These are phyloP conservation scores for Trichoderma cornu-damae DNA, from an alignment of 2,329 filamentous ascomycete genomes.

Conservation along the genomic window DNA sequence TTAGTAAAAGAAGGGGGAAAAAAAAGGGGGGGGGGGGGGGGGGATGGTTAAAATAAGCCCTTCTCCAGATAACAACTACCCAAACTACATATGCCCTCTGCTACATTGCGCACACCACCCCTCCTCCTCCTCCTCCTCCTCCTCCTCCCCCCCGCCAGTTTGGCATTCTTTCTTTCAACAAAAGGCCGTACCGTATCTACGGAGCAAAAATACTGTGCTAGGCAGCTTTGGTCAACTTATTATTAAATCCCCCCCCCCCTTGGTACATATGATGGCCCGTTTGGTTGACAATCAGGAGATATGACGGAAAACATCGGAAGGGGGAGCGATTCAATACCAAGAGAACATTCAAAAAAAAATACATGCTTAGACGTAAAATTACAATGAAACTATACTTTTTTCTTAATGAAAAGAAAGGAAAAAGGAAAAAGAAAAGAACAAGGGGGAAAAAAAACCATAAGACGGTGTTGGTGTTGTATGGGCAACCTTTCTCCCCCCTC, in stretches of 20 bases:
- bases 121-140: not conserved
- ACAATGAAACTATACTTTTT: too few species aligned
- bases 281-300: constrained; percentile 11
- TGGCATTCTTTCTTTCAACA: not conserved
- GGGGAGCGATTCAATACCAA: not conserved
- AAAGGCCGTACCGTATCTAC: not conserved
- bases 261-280: constrained; percentile 9
- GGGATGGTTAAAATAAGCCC: constrained; percentile 25
- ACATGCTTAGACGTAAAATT: not conserved
- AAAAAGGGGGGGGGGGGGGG: not conserved
- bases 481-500: too few species aligned
- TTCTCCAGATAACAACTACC: constrained; percentile 18
- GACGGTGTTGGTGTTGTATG: too few species aligned
- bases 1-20: too few species aligned
- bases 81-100: too few species aligned
- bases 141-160: not conserved
- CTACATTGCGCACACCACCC: too few species aligned
- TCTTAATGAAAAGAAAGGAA: too few species aligned
- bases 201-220: too few species aligned
- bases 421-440: too few species aligned
- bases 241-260: too few species aligned
- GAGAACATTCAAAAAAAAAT: not conserved
- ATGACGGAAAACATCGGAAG: constrained; percentile 12
- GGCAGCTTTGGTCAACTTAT: not conserved
- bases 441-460: too few species aligned